A percentile compares a stretch with the other conserved stretches of the same genome.
Conservation (phyloP, 192 early-diverging fungal species). For the Coemansia sp. region DNA sequence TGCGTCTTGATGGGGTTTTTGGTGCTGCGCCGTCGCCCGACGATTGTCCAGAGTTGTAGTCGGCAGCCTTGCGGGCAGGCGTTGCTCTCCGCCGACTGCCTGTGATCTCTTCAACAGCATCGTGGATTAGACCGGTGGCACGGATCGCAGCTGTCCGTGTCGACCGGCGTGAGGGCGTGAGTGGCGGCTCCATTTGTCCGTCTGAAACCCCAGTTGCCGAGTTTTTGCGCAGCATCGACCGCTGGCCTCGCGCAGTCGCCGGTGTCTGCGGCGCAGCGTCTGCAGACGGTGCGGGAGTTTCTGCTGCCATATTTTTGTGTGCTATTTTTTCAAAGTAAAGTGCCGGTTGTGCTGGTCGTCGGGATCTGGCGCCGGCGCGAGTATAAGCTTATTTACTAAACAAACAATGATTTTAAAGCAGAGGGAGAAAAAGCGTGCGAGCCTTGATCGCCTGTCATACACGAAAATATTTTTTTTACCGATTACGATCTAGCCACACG, state of each 20-base stretch:
- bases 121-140: conserved; percentile 27
- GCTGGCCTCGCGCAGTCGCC: conserved; percentile 16
- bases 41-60: neutral
- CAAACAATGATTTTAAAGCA: too few species aligned
- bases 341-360: neutral
- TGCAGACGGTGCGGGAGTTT: neutral
- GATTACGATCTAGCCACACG: neutral
- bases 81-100: conserved; percentile 14
- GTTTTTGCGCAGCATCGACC: conserved; percentile 9
- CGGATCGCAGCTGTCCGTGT: conserved; percentile 26
- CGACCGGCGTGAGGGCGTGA: conserved; percentile 34
- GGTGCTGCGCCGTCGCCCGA: conserved; percentile 13
- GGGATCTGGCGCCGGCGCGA: too few species aligned
- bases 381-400: neutral
- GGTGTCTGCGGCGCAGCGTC: conserved; percentile 13
- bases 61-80: conserved; percentile 2
- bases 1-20: conserved; percentile 2
- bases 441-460: too few species aligned
- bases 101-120: conserved; percentile 8
- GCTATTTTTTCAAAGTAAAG: neutral
- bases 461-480: too few species aligned
- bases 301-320: neutral
- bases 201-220: neutral
- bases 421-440: too few species aligned
- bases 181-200: conserved; percentile 6